These are phyloP conservation scores for Camelina hispida DNA, from an alignment of 345 rosid genomes.

Conservation along the genomic window DNA sequence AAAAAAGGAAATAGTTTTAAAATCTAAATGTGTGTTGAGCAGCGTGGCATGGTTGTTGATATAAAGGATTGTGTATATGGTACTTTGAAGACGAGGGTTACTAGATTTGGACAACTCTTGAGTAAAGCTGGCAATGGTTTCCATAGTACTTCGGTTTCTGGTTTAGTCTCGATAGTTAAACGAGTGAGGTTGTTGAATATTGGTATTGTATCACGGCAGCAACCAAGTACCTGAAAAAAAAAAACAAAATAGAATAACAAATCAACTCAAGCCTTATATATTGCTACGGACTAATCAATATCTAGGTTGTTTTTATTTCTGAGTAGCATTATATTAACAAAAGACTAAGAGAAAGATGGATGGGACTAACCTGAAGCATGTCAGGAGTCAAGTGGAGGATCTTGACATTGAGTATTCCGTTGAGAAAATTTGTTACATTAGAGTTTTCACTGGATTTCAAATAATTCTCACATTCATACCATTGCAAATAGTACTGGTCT, in stretches of 20 bases:
- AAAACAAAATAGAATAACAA: not conserved
- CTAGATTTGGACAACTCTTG: not conserved
- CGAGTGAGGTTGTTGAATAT: not conserved
- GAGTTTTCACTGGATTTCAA: no score
- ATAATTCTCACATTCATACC: no score
- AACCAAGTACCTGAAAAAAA: not conserved
- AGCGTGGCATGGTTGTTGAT: not conserved
- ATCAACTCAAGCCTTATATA: not conserved
- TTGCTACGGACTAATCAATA: no score
- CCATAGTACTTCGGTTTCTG: not conserved
- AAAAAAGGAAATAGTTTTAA: not conserved
- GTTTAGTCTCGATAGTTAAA: not conserved
- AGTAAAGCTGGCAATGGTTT: not conserved
- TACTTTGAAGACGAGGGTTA: conserved; percentile 36
- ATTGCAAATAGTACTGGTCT: no score
- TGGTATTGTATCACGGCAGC: not conserved
- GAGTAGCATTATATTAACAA: not conserved
- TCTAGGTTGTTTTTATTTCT: no score
- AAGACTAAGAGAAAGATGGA: not conserved
- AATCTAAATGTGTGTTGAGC: not conserved
- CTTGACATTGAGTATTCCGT: not conserved
- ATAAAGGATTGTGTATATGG: not conserved
- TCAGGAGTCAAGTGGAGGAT: not conserved
- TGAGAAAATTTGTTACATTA: not conserved
- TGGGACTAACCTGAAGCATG: not conserved